phyloP scores from a whole-genome alignment of 805 yeast species.

The Sugiyamaella smithiae region DNA sequence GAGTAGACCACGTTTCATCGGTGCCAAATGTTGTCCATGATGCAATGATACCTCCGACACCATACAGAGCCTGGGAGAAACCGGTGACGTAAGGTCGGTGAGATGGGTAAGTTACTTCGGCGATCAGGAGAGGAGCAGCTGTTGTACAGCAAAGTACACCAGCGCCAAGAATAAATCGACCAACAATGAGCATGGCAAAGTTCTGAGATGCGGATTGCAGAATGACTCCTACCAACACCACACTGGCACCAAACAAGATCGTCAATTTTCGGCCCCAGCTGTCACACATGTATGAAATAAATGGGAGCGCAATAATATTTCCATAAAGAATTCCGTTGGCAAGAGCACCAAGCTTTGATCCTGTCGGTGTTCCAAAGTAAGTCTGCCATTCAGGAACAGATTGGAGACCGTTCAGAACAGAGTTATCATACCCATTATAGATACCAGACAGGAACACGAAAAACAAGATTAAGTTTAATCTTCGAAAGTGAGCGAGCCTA shows the following conservation, averaged over 20 bases:
- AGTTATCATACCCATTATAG: constrained; percentile 18
- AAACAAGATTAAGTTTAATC: not conserved
- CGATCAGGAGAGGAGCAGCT: constrained; percentile 79
- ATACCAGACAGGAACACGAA: constrained; percentile 4
- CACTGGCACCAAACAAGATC: constrained; percentile 50
- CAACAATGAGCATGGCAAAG: constrained; percentile 66
- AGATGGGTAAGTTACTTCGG: constrained; percentile 67
- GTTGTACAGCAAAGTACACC: constrained; percentile 75
- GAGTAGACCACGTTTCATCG: constrained; percentile 36
- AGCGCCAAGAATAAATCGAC: constrained; percentile 65
- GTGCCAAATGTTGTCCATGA: constrained; percentile 74
- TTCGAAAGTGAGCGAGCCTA: not conserved
- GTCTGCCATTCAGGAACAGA: constrained; percentile 25
- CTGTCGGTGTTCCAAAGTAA: constrained; percentile 17
- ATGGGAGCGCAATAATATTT: constrained; percentile 65
- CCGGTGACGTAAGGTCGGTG: constrained; percentile 60
- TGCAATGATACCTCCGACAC: constrained; percentile 71
- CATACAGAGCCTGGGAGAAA: constrained; percentile 65
- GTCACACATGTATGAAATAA: constrained; percentile 59
- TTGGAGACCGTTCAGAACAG: constrained; percentile 20
- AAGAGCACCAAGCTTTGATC: constrained; percentile 16
- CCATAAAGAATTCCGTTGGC: constrained; percentile 41
- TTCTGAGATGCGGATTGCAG: constrained; percentile 41
- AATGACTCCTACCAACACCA: constrained; percentile 57
- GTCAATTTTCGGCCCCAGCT: constrained; percentile 59